Base-by-base conservation (phyloP, 1,284 basidiomycete genomes). In the Malassezia globosa region DNA sequence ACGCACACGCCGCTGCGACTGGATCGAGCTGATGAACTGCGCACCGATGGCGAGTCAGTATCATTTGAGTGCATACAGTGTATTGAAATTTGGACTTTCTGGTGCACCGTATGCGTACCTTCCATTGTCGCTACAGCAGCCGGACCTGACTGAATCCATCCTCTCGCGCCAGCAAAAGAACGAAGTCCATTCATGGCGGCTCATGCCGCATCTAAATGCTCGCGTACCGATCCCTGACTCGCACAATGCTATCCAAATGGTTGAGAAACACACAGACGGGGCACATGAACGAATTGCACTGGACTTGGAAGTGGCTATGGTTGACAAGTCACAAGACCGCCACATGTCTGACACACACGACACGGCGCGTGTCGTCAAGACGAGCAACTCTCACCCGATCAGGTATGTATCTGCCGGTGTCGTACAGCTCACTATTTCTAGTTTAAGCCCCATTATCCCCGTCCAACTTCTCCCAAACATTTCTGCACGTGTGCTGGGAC, bases 341-440 rank as follows among this genome's bases (percentile, higher is more conserved):
- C n/a, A n/a, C n/a, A 11, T 31, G 29, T 11, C 29, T 31, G n/a
- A 3, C 10, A 11, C 19, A 16, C n/a, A 21, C 8, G 35, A 16
- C n/a, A 16, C 35, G 16, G 35, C 35, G 35, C 21, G 35, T n/a
- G 35, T 37, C n/a, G 26, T 46, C 46, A 69, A 69, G 49, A 69
- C 66, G 7, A 61, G 58, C 37, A 61, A 63, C 48, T 60, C 63
- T 14, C 66, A 69, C n/a, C 66, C 66, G 0, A 68, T 69, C 48
- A 54, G 59, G 48, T 50, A 35, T 16, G 48, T 50, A 22, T 44
- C 18, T 10, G 22, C 22, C 18, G n/a, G n/a, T n/a, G n/a, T n/a
- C n/a, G n/a, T n/a, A n/a, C n/a, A n/a, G n/a, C 33, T 35, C 10
- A 19, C 27, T 13, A 33, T 39, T 14, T 5, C 5, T 34, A 56